These are phyloP conservation scores for Herpomyces periplanetae DNA, from an alignment of 2,329 filamentous ascomycete genomes.

Conservation along the genomic window DNA sequence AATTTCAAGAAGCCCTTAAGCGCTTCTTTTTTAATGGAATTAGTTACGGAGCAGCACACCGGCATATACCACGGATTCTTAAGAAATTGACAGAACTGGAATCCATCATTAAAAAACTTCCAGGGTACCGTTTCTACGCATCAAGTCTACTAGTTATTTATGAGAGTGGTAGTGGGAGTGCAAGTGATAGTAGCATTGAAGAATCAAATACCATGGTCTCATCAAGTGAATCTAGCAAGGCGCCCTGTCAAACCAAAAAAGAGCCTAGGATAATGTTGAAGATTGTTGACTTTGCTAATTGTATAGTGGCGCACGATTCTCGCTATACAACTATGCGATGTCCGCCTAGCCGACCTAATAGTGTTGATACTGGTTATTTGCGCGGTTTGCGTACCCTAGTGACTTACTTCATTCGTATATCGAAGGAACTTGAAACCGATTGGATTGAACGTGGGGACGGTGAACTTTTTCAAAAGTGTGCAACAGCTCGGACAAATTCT, in stretches of 20 bases:
- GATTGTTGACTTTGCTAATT: constrained; percentile 94
- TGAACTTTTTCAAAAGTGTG: too few species aligned
- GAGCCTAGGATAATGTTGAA: constrained; percentile 35
- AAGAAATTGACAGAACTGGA: constrained; percentile 51
- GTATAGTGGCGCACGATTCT: constrained; percentile 46
- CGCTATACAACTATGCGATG: constrained; percentile 19
- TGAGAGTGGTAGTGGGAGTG: constrained; percentile 21
- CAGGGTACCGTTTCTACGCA: constrained; percentile 73
- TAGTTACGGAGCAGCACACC: constrained; percentile 33
- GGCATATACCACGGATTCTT: constrained; percentile 55
- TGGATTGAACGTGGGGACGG: too few species aligned
- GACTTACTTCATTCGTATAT: constrained; percentile 53
- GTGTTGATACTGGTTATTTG: constrained; percentile 58
- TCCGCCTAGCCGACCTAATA: constrained; percentile 37
- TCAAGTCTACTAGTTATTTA: constrained; percentile 84
- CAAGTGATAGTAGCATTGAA: constrained; percentile 1
- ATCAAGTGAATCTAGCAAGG: constrained; percentile 8
- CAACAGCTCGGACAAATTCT: too few species aligned
- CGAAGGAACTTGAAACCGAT: too few species aligned
- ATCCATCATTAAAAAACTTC: constrained; percentile 33
- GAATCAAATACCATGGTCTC: constrained; percentile 5
- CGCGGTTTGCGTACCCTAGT: constrained; percentile 39
- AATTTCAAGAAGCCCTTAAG: constrained; percentile 59
- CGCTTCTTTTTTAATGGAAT: constrained; percentile 69
- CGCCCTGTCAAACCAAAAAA: constrained; percentile 4